Base-by-base conservation (phyloP, 2,329 filamentous ascomycete species). In the Fusarium acutatum region DNA sequence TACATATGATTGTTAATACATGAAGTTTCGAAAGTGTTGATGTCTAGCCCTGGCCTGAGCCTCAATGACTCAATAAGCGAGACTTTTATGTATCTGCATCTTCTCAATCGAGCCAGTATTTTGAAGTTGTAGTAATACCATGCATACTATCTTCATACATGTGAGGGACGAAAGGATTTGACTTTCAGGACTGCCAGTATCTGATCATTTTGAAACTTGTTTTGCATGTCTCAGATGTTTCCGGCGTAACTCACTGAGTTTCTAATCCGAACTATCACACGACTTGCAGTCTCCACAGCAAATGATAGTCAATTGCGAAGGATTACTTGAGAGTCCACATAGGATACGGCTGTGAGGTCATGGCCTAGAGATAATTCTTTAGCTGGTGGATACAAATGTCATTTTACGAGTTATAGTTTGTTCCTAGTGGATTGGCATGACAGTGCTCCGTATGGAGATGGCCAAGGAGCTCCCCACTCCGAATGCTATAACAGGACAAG, bases 301-400 rank as follows among this genome's bases (percentile, higher is more conserved):
- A 50, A 49, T 28, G 15, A 38, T 18, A 38, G 24, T 14, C 24
- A 53, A 35, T 28, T 3, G 1, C 4, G 17, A 3, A 26, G 15
- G 24, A 18, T 17, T 11, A 34, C n/a, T 37, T 41, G 15, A 11
- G 15, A 58, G 22, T 18, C 40, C 26, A 35, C 18, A 22, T 22
- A 32, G 32, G 34, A 15, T 22, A 12, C 32, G 28, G n/a, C 26
- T 38, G 22, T 47, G 61, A 34, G 57, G 20, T 58, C 32, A 28
- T n/a, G 46, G 44, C 50, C 37, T 34, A 40, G 46, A 72, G 26
- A 64, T 32, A 38, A 49, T 28, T 47, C 15, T 35, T 71, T 26
- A 35, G n/a, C 32, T 47, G 34, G 65, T 73, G 70, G 71, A 44
- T 69, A 73, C 64, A 35, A 28, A 65, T 47, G 64, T n/a, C 44